Conservation (phyloP, 148 eudicot species). For the Tetragonia tetragonoides region DNA sequence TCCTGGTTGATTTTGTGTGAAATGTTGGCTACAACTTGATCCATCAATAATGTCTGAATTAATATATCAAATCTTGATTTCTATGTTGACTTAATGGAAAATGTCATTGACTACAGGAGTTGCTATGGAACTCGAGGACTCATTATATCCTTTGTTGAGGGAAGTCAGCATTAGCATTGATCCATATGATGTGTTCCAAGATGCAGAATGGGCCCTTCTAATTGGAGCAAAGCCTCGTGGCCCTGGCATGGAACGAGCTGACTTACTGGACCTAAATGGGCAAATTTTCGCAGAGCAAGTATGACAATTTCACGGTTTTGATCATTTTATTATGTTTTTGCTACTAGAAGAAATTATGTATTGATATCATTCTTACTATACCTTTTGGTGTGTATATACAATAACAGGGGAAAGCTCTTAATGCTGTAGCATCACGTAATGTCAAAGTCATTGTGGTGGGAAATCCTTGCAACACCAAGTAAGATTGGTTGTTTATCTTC, state of each 20-base stretch:
- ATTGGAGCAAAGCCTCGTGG: slow-evolving; percentile 99
- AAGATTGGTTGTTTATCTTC: slow-evolving; percentile 16
- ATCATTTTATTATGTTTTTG: neutral
- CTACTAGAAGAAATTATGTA: neutral
- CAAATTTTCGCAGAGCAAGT: slow-evolving; percentile 89
- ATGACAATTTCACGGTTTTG: neutral
- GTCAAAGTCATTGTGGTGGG: slow-evolving; percentile 95
- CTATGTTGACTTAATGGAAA: slow-evolving; percentile 1
- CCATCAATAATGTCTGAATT: neutral
- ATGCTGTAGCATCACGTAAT: slow-evolving; percentile 88
- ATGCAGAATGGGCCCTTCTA: slow-evolving; percentile 97
- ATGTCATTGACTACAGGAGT: slow-evolving; percentile 54
- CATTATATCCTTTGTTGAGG: slow-evolving; percentile 79
- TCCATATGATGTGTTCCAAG: slow-evolving; percentile 83
- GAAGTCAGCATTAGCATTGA: slow-evolving; percentile 94
- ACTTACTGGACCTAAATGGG: slow-evolving; percentile 89
- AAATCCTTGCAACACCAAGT: slow-evolving; percentile 99
- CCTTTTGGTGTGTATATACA: slow-evolving; percentile 14
- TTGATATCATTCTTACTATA: neutral
- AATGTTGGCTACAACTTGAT: neutral
- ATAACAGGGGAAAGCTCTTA: slow-evolving; percentile 88
- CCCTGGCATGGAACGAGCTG: slow-evolving; percentile 97
- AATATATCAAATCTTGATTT: slow-evolving; percentile 1
- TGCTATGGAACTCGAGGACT: slow-evolving; percentile 99
- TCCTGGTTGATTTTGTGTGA: neutral